Conservation (phyloP, 2,329 filamentous ascomycete genomes). For the Dactylonectria estremocensis region DNA sequence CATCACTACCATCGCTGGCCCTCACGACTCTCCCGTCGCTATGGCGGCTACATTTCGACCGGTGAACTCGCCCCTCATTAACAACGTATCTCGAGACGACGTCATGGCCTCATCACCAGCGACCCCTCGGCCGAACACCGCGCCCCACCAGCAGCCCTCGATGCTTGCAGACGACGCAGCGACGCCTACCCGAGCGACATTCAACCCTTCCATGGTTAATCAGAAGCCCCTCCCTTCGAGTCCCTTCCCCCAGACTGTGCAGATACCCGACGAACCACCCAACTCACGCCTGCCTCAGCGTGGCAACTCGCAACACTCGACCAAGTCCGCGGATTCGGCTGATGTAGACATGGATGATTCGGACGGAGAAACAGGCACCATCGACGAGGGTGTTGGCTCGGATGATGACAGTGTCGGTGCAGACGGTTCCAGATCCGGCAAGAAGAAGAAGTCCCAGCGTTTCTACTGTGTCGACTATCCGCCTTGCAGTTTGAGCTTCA, state of each 20-base stretch:
- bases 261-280: slow-evolving; percentile 60
- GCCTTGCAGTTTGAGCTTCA: slow-evolving; percentile 95
- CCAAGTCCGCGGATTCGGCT: slow-evolving; percentile 72
- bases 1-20: slow-evolving; percentile 24
- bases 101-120: slow-evolving; percentile 56
- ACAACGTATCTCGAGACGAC: slow-evolving; percentile 53
- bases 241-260: slow-evolving; percentile 66
- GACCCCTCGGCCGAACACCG: slow-evolving; percentile 55
- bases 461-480: slow-evolving; percentile 98
- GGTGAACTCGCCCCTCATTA: slow-evolving; percentile 61
- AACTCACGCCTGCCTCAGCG: slow-evolving; percentile 57
- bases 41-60: slow-evolving; percentile 67
- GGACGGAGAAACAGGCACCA: slow-evolving; percentile 71
- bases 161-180: slow-evolving; percentile 61
- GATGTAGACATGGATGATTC: slow-evolving; percentile 86
- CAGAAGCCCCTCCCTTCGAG: slow-evolving; percentile 70
- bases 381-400: slow-evolving; percentile 69
- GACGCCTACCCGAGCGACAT: slow-evolving; percentile 76
- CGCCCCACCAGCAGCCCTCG: slow-evolving; percentile 50
- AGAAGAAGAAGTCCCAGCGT: slow-evolving; percentile 96
- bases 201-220: slow-evolving; percentile 58
- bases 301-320: slow-evolving; percentile 73
- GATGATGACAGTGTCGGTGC: slow-evolving; percentile 77
- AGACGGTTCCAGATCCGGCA: slow-evolving; percentile 79
- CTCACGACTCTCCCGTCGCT: slow-evolving; percentile 39